Conservation (phyloP, 2,329 filamentous ascomycete species). For the Aspergillus costaricaensis region DNA sequence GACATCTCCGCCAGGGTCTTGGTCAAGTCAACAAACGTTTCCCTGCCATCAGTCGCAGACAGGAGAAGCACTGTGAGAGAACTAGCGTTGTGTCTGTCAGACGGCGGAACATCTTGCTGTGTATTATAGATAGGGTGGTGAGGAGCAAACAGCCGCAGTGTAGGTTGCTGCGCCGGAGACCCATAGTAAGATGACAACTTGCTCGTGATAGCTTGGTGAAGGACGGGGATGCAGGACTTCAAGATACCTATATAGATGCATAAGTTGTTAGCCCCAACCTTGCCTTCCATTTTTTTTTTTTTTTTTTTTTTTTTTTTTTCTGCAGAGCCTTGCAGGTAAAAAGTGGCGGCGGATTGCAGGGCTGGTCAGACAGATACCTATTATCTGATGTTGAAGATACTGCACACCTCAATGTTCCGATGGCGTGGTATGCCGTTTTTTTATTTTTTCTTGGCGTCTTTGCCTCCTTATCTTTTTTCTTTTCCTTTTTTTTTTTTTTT, state of each 20-base stretch:
- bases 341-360: no score
- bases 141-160: conserved; percentile 71
- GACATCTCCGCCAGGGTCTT: conserved; percentile 95
- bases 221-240: conserved; percentile 84
- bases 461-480: no score
- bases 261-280: not conserved
- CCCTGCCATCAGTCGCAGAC: conserved; percentile 83
- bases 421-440: no score
- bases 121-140: conserved; percentile 58
- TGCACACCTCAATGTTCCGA: no score
- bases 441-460: no score
- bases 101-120: conserved; percentile 18
- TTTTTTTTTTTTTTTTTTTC: accelerated
- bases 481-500: not conserved
- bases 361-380: no score
- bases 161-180: conserved; percentile 62
- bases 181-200: conserved; percentile 90
- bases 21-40: conserved; percentile 92
- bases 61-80: conserved; percentile 71
- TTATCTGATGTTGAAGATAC: no score
- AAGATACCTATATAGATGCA: conserved; percentile 65
- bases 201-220: conserved; percentile 74
- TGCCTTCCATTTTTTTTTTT: not conserved
- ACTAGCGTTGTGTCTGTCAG: conserved; percentile 26
- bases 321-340: no score